phyloP scores from a whole-genome alignment of 306 rosid species.

The Quercus parvula region DNA sequence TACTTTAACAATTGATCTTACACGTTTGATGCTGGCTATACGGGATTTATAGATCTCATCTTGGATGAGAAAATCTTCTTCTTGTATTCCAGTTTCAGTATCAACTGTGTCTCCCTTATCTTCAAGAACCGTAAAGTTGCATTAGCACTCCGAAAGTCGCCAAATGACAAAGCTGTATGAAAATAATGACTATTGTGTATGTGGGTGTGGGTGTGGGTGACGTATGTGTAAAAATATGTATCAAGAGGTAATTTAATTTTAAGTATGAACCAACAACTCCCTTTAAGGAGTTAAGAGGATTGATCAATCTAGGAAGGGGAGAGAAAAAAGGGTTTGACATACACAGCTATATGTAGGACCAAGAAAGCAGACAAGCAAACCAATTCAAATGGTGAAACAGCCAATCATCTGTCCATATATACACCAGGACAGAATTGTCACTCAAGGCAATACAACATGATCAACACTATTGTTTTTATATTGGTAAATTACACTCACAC shows the following conservation, averaged over 20 bases:
- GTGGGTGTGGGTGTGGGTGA: background rate
- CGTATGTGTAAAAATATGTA: background rate
- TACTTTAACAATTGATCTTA: conserved; percentile 30
- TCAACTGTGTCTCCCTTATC: conserved; percentile 83
- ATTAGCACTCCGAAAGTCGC: conserved; percentile 18
- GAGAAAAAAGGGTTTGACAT: background rate
- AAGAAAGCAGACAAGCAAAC: background rate
- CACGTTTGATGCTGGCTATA: conserved; percentile 91
- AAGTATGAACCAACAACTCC: conserved; percentile 5
- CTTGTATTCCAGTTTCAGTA: conserved; percentile 65
- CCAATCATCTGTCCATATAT: background rate
- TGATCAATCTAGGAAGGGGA: background rate
- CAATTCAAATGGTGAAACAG: background rate
- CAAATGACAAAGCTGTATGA: conserved; percentile 16
- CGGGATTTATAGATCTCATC: conserved; percentile 94
- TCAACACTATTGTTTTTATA: background rate
- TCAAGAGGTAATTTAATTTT: conserved; percentile 10
- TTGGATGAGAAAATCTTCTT: conserved; percentile 72
- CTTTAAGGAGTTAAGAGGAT: background rate
- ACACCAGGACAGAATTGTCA: background rate
- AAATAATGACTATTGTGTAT: background rate
- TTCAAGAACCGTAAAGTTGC: conserved; percentile 15
- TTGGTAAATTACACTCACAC: no score
- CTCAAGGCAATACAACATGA: background rate
- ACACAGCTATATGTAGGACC: background rate